Base-by-base conservation (phyloP, 202 grass and related monocot genomes). In the Carex arenaria region DNA sequence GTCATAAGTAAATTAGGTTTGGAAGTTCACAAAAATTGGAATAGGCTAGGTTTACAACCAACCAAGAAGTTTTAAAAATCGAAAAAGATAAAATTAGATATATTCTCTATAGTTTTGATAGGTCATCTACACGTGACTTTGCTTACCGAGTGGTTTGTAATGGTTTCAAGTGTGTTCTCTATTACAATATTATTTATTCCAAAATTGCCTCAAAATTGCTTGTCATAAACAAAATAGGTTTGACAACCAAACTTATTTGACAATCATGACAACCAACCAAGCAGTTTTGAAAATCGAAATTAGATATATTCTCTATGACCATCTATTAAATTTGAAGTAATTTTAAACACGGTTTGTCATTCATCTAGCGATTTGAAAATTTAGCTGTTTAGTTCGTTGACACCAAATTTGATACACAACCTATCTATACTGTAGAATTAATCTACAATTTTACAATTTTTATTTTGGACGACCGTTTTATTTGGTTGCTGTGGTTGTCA, bases 131-230 rank as follows among this genome's bases (percentile, higher is more conserved):
- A 19, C 20, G 93, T 4, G 96, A 99, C 63, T 99, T 99, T 54
- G 93, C 96, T 67, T 95, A 99, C 76, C 91, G 89, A 42, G 88
- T 99, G 55, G 91, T 93, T 18, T 95, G 96, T 89, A 84, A 92
- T 84, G 96, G 96, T 72, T 99, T 92, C 93, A 99, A 99, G 93
- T 99, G 78, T 15, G 85, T 82, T 72, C 13, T 86, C 45, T 77
- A 66, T 59, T 88, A n/a, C 22, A 61, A 47, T 40, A 32, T 69
- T 31, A 42, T 64, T 53, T 14, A 38, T 61, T 7, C 31, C 8
- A 18, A 45, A 2, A 63, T 64, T 80, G 19, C 60, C 5, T 23
- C 19, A 51, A 47, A 45, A 65, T 15, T 5, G 11, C 10, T 49
- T 80, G 17, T 38, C 7, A 77, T 77, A 7, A 77, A 11, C 4